phyloP scores from a whole-genome alignment of 257 asterid species.

The Solanum rostratum region DNA sequence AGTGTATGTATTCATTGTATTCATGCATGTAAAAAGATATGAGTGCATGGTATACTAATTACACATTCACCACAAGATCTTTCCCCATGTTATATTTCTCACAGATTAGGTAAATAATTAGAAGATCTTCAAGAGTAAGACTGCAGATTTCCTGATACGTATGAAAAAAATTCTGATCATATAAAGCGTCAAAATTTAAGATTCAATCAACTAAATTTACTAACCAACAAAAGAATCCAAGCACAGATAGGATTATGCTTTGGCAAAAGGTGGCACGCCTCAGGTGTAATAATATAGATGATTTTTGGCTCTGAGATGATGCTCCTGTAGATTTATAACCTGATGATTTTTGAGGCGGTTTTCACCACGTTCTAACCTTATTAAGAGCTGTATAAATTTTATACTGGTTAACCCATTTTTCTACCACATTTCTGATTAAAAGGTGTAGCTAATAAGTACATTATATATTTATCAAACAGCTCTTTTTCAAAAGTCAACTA shows the following conservation, averaged over 20 bases:
- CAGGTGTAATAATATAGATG: neutral
- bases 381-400: neutral
- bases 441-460: neutral
- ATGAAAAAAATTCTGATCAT: neutral
- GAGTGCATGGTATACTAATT: neutral
- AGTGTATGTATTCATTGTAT: neutral
- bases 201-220: neutral
- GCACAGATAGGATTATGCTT: neutral
- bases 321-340: neutral
- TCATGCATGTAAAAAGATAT: neutral
- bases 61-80: neutral
- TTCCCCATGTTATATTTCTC: neutral
- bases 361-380: neutral
- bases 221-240: neutral
- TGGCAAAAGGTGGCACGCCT: neutral
- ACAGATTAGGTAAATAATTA: neutral
- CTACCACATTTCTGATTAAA: neutral
- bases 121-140: neutral
- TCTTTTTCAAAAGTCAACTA: neutral
- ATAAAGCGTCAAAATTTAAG: neutral
- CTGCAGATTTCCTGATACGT: neutral
- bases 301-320: neutral
- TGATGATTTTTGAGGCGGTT: neutral
- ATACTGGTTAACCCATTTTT: neutral
- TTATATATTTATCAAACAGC: neutral